Percentiles rank a stretch among this genome's conserved stretches.
These are phyloP conservation scores for Kazachstania viticola DNA, from an alignment of 805 yeast genomes.

Conservation along the genomic window DNA sequence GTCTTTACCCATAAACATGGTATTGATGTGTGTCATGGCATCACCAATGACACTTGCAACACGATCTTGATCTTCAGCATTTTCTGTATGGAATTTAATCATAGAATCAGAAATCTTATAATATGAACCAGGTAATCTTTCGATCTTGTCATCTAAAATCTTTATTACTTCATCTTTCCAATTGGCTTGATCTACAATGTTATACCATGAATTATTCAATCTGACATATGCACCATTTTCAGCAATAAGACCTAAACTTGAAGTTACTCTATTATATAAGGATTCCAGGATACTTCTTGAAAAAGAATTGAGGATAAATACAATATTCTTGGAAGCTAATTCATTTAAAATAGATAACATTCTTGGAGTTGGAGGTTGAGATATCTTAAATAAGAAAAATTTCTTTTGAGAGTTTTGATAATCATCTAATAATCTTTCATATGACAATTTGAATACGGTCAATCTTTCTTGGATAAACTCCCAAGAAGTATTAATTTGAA, in stretches of 20 bases:
- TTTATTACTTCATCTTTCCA: conserved; percentile 28
- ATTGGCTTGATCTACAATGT: conserved; percentile 44
- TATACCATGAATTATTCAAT: conserved; percentile 46
- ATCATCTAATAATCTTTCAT: conserved; percentile 15
- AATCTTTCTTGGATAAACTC: conserved; percentile 33
- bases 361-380: conserved; percentile 50
- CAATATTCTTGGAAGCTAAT: conserved; percentile 51
- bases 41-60: conserved; percentile 67
- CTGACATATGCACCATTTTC: conserved; percentile 81
- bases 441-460: conserved; percentile 24
- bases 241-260: conserved; percentile 72
- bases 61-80: conserved; percentile 51
- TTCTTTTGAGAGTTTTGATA: conserved; percentile 26
- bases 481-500: conserved; percentile 43
- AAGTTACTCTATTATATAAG: conserved; percentile 51
- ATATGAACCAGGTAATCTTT: conserved; percentile 70
- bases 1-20: conserved; percentile 46
- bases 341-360: conserved; percentile 47
- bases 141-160: conserved; percentile 34
- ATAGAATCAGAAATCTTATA: conserved; percentile 66
- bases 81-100: conserved; percentile 63
- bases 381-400: conserved; percentile 36
- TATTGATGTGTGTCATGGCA: conserved; percentile 73
- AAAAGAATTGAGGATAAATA: conserved; percentile 60
- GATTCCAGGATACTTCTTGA: conserved; percentile 55